Percentiles rank a stretch among this genome's conserved stretches.
These are phyloP conservation scores for Populus simonii DNA, from an alignment of 345 rosid genomes.

Conservation along the genomic window DNA sequence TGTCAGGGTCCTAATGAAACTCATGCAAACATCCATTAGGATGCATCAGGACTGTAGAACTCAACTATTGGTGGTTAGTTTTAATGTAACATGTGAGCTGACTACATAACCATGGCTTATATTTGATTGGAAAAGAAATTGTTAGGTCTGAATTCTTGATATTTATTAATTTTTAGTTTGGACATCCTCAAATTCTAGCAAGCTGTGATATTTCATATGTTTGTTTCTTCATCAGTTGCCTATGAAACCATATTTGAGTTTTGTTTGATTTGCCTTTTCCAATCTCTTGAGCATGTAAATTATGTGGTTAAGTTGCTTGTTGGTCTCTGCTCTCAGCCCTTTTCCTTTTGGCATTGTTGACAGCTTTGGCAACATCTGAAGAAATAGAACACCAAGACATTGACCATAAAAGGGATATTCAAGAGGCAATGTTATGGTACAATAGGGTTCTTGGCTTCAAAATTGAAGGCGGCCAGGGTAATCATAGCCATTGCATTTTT, in stretches of 20 bases:
- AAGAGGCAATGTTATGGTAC: slow-evolving; percentile 80
- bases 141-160: neutral
- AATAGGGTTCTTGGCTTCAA: slow-evolving; percentile 70
- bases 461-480: slow-evolving; percentile 87
- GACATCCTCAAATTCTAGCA: neutral
- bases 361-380: slow-evolving; percentile 44
- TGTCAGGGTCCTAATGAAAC: neutral
- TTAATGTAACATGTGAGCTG: neutral
- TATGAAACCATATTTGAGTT: neutral
- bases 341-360: slow-evolving; percentile 12
- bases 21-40: neutral
- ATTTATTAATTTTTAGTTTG: neutral
- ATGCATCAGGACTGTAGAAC: neutral
- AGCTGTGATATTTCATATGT: neutral
- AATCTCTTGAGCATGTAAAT: neutral
- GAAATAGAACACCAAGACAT: slow-evolving; percentile 41
- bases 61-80: neutral
- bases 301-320: slow-evolving; percentile 1
- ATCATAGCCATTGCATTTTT: neutral
- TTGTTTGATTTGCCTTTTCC: neutral
- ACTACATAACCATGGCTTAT: neutral
- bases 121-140: neutral
- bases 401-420: slow-evolving; percentile 44
- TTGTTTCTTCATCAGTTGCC: neutral
- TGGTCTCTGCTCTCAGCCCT: slow-evolving; percentile 3